phyloP scores from a whole-genome alignment of 2,329 filamentous ascomycete genomes.

The Fonsecaea nubica region DNA sequence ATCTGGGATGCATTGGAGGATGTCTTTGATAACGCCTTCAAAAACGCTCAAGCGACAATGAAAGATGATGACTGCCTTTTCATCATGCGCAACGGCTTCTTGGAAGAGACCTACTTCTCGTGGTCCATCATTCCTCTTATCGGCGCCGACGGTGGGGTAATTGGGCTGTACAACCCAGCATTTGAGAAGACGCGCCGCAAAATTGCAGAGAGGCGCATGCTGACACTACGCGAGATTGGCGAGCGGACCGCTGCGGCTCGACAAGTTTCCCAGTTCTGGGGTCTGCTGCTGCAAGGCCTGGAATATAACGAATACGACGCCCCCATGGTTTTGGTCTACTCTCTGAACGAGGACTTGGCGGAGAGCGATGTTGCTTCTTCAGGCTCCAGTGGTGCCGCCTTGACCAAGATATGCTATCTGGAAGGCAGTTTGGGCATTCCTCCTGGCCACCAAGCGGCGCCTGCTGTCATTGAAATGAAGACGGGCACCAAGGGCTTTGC shows the following conservation, averaged over 20 bases:
- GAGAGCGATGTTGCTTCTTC: constrained; percentile 76
- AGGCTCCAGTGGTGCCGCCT: constrained; percentile 69
- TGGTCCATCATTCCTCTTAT: constrained; percentile 79
- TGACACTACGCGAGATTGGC: constrained; percentile 77
- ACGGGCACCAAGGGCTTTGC: constrained; percentile 75
- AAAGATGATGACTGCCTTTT: constrained; percentile 83
- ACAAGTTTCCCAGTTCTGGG: constrained; percentile 76
- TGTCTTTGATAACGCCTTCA: constrained; percentile 70
- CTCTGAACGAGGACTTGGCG: constrained; percentile 68
- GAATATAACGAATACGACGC: constrained; percentile 77
- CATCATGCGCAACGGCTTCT: constrained; percentile 67
- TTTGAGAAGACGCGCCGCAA: constrained; percentile 82
- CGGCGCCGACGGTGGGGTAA: constrained; percentile 74
- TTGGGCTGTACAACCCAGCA: constrained; percentile 78
- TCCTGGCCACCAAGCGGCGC: constrained; percentile 65
- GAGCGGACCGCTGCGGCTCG: constrained; percentile 76
- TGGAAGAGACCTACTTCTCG: constrained; percentile 82
- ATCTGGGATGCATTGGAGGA: constrained; percentile 75
- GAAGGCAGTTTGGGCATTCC: constrained; percentile 76
- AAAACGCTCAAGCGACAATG: constrained; percentile 79
- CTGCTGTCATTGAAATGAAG: constrained; percentile 70
- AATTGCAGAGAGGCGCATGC: constrained; percentile 79
- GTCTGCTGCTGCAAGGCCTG: constrained; percentile 70
- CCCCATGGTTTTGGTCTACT: constrained; percentile 79
- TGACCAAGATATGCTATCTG: constrained; percentile 69